Evolutionary conservation across 352 stramenopile species (phyloP).

Genomic region (Pythium grandisporangium): DNA sequence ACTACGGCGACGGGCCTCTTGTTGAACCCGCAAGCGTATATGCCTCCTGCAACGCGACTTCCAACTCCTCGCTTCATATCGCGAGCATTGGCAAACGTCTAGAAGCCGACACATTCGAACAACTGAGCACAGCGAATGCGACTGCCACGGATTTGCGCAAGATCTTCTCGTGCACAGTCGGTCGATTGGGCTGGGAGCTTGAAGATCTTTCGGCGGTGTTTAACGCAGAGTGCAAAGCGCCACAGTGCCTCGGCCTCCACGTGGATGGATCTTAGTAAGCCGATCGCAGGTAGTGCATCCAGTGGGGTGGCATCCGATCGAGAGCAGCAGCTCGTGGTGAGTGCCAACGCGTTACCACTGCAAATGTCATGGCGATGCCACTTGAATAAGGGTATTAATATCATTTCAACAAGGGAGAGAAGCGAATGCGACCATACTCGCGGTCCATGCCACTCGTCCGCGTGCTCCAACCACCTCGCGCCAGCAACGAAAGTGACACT

Average conservation of each 20-base stretch:
- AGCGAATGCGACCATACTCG: too few species aligned
- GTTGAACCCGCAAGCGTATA: neutral
- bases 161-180: slow-evolving; percentile 14
- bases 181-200: slow-evolving; percentile 7
- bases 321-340: neutral
- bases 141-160: slow-evolving; percentile 12
- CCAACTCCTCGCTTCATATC: neutral
- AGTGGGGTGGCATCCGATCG: neutral
- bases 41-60: neutral
- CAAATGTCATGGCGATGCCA: too few species aligned
- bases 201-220: slow-evolving; percentile 7
- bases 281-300: too few species aligned
- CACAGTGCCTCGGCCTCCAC: neutral
- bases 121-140: neutral
- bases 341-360: neutral
- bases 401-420: too few species aligned
- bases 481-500: too few species aligned
- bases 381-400: too few species aligned
- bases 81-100: slow-evolving; percentile 6
- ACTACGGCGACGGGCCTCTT: neutral
- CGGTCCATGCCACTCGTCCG: too few species aligned
- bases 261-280: too few species aligned
- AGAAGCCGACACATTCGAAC: neutral
- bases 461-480: too few species aligned
- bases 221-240: slow-evolving; percentile 4